A percentile compares a stretch with the other conserved stretches of the same genome.
phyloP scores from a whole-genome alignment of 495 filamentous ascomycete genomes.

The Pseudomonodictys pantanalensis region DNA sequence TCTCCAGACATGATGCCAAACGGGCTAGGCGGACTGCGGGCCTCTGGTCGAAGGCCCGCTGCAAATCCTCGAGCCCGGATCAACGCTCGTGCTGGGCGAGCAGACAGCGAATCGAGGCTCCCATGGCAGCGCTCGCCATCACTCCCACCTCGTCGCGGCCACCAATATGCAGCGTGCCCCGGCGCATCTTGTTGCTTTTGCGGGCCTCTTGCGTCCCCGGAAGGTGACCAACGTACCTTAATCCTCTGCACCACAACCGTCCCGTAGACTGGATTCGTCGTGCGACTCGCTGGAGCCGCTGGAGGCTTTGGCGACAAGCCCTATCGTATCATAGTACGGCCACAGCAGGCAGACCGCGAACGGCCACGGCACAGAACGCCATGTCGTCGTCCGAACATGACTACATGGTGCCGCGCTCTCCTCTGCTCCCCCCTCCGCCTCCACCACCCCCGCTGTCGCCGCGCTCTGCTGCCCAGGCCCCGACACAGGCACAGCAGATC shows the following conservation, averaged over 20 bases:
- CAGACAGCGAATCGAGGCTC: constrained; percentile 20
- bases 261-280: constrained; percentile 25
- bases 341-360: not conserved
- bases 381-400: constrained; percentile 31
- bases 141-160: constrained; percentile 1
- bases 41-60: not conserved
- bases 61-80: constrained; percentile 3
- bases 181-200: constrained; percentile 27
- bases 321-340: not conserved
- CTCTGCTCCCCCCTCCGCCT: constrained; percentile 28
- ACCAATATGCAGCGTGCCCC: constrained; percentile 20
- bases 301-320: constrained; percentile 33
- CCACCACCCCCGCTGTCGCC: constrained; percentile 4
- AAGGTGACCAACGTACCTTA: constrained; percentile 25
- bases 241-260: constrained; percentile 15
- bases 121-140: not conserved
- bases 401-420: constrained; percentile 27
- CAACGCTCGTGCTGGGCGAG: not conserved
- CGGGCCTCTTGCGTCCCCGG: constrained; percentile 13
- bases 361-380: not conserved
- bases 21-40: constrained; percentile 20
- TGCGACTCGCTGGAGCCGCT: constrained; percentile 36
- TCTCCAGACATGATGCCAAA: not conserved
- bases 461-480: not conserved
- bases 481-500: constrained; percentile 2